phyloP scores from a whole-genome alignment of 208 protist species.

The Trypanosoma scelopori region DNA sequence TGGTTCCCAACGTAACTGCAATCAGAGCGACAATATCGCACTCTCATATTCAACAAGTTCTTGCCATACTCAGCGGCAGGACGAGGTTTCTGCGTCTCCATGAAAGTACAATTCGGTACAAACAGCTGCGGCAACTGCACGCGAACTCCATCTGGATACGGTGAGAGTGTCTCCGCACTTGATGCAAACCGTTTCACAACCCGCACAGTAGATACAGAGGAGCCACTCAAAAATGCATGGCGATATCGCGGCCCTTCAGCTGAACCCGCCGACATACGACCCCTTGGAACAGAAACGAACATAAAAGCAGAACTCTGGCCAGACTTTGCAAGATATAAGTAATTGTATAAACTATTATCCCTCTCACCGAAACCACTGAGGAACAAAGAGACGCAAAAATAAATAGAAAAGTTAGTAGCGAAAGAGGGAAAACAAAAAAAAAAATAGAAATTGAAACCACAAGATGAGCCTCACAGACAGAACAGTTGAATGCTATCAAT shows the following conservation, averaged over 20 bases:
- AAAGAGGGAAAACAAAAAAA: no score
- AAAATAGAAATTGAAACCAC: no score
- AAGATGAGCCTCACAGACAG: slow-evolving; percentile 18
- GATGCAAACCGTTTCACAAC: background rate
- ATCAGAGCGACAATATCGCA: background rate
- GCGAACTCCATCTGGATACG: slow-evolving; percentile 27
- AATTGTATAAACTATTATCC: no score
- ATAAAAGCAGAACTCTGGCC: no score
- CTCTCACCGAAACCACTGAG: no score
- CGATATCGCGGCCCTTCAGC: no score
- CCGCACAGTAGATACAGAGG: background rate
- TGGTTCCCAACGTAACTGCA: no score
- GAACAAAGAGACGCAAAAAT: no score
- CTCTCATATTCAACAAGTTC: background rate
- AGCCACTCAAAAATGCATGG: background rate
- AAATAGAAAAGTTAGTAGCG: no score
- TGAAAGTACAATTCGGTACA: slow-evolving; percentile 11
- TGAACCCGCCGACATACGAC: no score
- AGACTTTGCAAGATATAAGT: no score
- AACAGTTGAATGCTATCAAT: slow-evolving; percentile 17
- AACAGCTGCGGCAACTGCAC: background rate
- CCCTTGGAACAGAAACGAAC: background rate
- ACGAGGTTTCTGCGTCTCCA: slow-evolving; percentile 5
- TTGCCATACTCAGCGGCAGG: background rate
- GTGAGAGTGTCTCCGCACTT: slow-evolving; percentile 20